These are phyloP conservation scores for Solanum lignicaule DNA, from an alignment of 257 asterid species.

Conservation along the genomic window DNA sequence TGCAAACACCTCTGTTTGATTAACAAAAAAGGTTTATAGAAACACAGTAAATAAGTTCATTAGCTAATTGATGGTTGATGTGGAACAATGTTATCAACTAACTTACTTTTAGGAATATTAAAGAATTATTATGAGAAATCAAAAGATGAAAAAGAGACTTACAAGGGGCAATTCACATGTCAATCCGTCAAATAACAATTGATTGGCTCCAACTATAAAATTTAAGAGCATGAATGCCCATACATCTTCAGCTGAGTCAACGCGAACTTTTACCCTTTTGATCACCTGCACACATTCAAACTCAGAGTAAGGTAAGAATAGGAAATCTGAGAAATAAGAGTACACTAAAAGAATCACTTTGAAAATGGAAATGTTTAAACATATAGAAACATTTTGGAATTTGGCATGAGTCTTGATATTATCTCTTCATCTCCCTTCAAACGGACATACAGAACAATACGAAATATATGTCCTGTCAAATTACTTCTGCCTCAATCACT, in stretches of 20 bases:
- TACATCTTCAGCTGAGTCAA: slow-evolving; percentile 46
- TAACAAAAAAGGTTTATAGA: background rate
- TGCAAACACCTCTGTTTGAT: background rate
- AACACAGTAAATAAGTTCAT: background rate
- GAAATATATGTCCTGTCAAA: background rate
- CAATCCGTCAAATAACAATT: slow-evolving; percentile 68
- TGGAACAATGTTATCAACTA: background rate
- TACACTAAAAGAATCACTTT: background rate
- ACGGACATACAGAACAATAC: background rate
- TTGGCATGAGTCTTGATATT: background rate
- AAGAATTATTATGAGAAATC: background rate
- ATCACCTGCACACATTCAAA: slow-evolving; percentile 42
- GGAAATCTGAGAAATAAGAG: background rate
- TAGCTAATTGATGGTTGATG: background rate
- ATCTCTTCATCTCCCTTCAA: background rate
- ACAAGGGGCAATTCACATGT: slow-evolving; percentile 93
- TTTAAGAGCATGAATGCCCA: slow-evolving; percentile 69
- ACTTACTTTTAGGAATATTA: background rate
- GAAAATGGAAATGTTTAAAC: background rate
- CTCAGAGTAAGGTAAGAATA: background rate
- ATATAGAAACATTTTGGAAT: background rate
- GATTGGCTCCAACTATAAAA: slow-evolving; percentile 65
- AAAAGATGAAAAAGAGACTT: slow-evolving; percentile 19
- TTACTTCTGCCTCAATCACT: background rate
- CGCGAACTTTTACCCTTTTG: slow-evolving; percentile 45